Conservation (phyloP, 2,329 filamentous ascomycete species). For the Allantophomopsis cytisporea region DNA sequence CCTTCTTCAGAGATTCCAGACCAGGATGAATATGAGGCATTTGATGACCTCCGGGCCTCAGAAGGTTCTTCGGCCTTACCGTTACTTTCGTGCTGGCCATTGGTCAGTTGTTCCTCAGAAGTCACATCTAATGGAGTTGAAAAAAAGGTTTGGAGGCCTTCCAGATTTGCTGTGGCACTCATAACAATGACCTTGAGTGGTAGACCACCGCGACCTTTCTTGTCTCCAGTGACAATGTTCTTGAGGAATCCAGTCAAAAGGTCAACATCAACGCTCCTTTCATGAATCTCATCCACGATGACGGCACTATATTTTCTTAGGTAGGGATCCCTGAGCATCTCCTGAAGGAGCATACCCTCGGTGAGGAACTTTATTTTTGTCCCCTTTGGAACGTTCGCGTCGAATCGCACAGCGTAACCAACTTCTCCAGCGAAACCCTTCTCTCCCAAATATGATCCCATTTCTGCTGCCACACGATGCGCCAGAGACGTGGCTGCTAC, state of each 20-base stretch:
- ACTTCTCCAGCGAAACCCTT: constrained; percentile 38
- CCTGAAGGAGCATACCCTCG: constrained; percentile 91
- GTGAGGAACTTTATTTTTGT: constrained; percentile 88
- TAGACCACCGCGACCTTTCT: constrained; percentile 52
- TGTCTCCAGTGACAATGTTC: constrained; percentile 52
- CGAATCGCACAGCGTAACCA: constrained; percentile 91
- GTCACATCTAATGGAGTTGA: not conserved
- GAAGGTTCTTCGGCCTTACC: too few species aligned
- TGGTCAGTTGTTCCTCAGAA: not conserved
- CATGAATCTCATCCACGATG: constrained; percentile 93
- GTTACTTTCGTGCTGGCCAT: not conserved
- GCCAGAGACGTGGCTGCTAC: constrained; percentile 90
- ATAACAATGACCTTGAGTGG: constrained; percentile 86
- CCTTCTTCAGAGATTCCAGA: constrained; percentile 1
- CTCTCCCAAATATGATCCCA: constrained; percentile 50
- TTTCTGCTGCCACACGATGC: constrained; percentile 74
- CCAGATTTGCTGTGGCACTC: constrained; percentile 90
- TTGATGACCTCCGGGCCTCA: not conserved
- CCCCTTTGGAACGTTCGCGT: constrained; percentile 70
- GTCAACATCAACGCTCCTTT: constrained; percentile 90
- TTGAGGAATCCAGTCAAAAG: constrained; percentile 79
- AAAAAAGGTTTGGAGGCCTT: constrained; percentile 68
- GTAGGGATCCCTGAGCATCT: constrained; percentile 74
- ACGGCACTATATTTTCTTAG: constrained; percentile 79
- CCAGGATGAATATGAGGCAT: constrained; percentile 2